phyloP scores from a whole-genome alignment of 345 rosid genomes.

The Moringa oleifera region DNA sequence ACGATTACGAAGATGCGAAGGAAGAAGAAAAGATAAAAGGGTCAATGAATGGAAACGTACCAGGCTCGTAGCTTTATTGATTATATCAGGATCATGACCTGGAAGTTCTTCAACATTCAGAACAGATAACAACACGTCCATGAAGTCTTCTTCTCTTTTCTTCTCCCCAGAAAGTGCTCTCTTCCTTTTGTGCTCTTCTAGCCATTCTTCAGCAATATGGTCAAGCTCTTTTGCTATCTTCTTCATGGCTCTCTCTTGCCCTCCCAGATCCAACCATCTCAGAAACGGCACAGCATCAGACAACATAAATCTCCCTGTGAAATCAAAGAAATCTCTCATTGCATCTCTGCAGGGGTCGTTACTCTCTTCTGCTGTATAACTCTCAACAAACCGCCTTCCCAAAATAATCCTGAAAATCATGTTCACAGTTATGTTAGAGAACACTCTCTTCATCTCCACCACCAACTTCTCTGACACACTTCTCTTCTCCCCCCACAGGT shows the following conservation, averaged over 20 bases:
- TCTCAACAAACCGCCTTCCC: too few relatives aligned
- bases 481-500: slow-evolving; percentile 8
- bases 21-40: too few relatives aligned
- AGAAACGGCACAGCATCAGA: slow-evolving; percentile 37
- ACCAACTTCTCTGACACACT: not conserved
- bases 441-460: slow-evolving; percentile 29
- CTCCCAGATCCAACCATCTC: slow-evolving; percentile 35
- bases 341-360: slow-evolving; percentile 16
- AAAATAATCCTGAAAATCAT: slow-evolving; percentile 29
- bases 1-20: too few relatives aligned
- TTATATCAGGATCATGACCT: slow-evolving; percentile 21
- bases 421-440: slow-evolving; percentile 27
- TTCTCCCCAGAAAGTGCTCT: not conserved
- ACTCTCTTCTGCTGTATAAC: not conserved
- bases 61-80: slow-evolving; percentile 26
- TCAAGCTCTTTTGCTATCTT: slow-evolving; percentile 26
- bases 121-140: too few relatives aligned
- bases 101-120: too few relatives aligned
- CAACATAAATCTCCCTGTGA: slow-evolving; percentile 23
- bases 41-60: too few relatives aligned
- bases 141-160: slow-evolving; percentile 20
- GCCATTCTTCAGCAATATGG: too few relatives aligned
- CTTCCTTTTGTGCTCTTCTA: slow-evolving; percentile 37
- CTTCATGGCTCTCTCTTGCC: slow-evolving; percentile 28
- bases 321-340: slow-evolving; percentile 18